phyloP scores from a whole-genome alignment of 305 asterid species.

The Petunia hybrid region DNA sequence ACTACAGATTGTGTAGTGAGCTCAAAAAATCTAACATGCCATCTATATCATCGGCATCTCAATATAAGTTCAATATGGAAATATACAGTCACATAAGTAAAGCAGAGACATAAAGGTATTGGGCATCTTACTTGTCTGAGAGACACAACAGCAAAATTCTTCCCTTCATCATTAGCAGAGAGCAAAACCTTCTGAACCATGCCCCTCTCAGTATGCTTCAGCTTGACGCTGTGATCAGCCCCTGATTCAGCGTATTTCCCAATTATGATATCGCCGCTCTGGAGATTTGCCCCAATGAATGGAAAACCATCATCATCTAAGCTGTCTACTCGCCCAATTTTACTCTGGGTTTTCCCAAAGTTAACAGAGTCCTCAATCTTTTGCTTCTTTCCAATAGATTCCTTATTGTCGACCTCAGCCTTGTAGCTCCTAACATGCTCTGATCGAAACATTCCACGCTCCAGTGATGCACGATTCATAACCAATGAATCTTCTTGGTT shows the following conservation, averaged over 20 bases:
- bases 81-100: neutral
- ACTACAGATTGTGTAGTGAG: too few relatives aligned
- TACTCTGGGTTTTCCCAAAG: constrained; percentile 85
- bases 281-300: constrained; percentile 85
- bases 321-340: constrained; percentile 86
- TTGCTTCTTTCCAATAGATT: constrained; percentile 52
- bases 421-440: constrained; percentile 90
- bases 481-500: constrained; percentile 97
- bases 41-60: neutral
- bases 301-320: constrained; percentile 98
- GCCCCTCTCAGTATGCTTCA: constrained; percentile 95
- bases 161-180: constrained; percentile 89
- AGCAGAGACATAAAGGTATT: neutral
- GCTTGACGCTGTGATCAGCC: constrained; percentile 85
- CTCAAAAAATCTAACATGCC: too few relatives aligned
- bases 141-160: constrained; percentile 82
- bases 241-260: constrained; percentile 88
- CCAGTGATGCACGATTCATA: constrained; percentile 92
- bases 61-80: neutral
- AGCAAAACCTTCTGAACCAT: constrained; percentile 90
- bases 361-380: constrained; percentile 64
- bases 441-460: constrained; percentile 93
- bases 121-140: constrained; percentile 75
- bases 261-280: constrained; percentile 85
- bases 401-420: constrained; percentile 73